Evolutionary conservation across 2,329 filamentous ascomycete species (phyloP).

Genomic region (Coniochaeta sp.): DNA sequence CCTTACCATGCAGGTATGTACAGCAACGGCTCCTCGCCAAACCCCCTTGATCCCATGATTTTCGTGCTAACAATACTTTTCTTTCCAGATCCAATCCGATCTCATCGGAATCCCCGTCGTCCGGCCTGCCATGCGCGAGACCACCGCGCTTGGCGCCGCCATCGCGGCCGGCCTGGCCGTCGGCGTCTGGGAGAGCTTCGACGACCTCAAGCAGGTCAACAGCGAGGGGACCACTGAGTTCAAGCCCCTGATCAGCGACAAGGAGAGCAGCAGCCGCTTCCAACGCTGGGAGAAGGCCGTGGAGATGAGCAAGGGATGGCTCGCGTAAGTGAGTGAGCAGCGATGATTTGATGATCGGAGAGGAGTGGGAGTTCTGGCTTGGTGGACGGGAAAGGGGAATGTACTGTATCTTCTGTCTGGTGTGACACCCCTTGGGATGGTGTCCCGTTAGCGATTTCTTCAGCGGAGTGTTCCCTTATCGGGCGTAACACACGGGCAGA

Average conservation of each 20-base stretch:
- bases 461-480: not conserved
- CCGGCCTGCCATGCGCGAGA: conserved; percentile 75
- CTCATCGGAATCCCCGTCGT: conserved; percentile 73
- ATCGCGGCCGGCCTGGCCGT: conserved; percentile 77
- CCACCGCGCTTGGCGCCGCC: conserved; percentile 72
- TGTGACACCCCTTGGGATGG: not conserved
- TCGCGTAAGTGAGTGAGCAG: conserved; percentile 22
- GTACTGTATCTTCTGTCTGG: not conserved
- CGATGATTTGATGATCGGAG: not conserved
- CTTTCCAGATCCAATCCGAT: conserved; percentile 63
- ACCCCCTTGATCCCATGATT: not conserved
- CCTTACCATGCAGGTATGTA: conserved; percentile 61
- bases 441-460: not conserved
- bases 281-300: conserved; percentile 70
- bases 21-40: not conserved
- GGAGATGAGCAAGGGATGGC: conserved; percentile 71
- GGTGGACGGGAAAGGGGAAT: not conserved
- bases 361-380: not conserved
- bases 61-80: conserved; percentile 2
- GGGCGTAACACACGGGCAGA: not conserved
- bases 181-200: conserved; percentile 66
- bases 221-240: conserved; percentile 62
- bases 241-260: conserved; percentile 54
- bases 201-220: conserved; percentile 67
- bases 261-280: conserved; percentile 57